A percentile compares a stretch with the other conserved stretches of the same genome.
phyloP scores from a whole-genome alignment of 2,329 filamentous ascomycete species.

The Alternaria burnsii region DNA sequence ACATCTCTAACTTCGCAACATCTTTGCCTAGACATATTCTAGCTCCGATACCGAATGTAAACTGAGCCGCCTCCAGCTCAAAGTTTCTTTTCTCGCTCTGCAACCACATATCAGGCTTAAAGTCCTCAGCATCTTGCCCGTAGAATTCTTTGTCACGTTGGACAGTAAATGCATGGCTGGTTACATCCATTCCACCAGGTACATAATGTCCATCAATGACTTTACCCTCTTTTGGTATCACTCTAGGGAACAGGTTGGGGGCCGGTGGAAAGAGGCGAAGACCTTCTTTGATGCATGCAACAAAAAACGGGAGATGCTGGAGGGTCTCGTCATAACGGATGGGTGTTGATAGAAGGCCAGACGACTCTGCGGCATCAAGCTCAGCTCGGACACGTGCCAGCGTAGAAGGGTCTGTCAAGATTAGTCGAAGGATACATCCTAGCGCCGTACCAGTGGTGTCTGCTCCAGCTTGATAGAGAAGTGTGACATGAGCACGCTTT shows the following conservation, averaged over 20 bases:
- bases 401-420: conserved; percentile 26
- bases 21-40: conserved; percentile 45
- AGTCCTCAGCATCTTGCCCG: conserved; percentile 52
- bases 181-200: conserved; percentile 57
- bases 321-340: conserved; percentile 43
- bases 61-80: conserved; percentile 41
- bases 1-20: conserved; percentile 41
- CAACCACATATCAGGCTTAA: conserved; percentile 55
- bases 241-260: conserved; percentile 61
- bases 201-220: conserved; percentile 52
- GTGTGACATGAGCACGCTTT: conserved; percentile 49
- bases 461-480: conserved; percentile 51
- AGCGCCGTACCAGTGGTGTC: conserved; percentile 49
- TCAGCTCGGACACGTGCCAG: conserved; percentile 33
- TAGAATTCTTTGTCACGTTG: conserved; percentile 56
- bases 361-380: conserved; percentile 32
- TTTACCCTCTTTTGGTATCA: conserved; percentile 44
- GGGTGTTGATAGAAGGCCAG: conserved; percentile 30
- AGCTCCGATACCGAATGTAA: conserved; percentile 40
- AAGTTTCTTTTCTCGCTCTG: conserved; percentile 31
- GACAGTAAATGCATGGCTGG: conserved; percentile 58
- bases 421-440: conserved; percentile 43
- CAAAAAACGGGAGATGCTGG: conserved; percentile 56
- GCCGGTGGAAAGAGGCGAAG: conserved; percentile 62
- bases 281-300: conserved; percentile 61